Conservation (phyloP, 495 filamentous ascomycete genomes). For the Xylaria curta region DNA sequence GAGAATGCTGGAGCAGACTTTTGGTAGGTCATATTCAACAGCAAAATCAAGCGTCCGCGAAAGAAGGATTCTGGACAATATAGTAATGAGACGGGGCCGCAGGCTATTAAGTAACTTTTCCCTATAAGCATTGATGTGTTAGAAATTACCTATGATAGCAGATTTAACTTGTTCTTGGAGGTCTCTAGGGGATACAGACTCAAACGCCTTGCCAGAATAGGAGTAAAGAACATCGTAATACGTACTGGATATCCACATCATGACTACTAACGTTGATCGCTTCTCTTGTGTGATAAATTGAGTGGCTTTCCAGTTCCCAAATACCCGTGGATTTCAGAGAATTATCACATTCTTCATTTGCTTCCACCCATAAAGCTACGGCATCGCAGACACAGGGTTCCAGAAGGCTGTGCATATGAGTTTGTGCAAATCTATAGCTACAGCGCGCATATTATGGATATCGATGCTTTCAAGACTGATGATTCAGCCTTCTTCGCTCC, state of each 20-base stretch:
- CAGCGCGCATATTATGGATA: not conserved
- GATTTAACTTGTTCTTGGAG: not conserved
- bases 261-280: not conserved
- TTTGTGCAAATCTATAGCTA: not conserved
- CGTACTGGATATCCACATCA: not conserved
- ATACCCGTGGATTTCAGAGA: not conserved
- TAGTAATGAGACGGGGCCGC: not conserved
- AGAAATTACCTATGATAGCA: not conserved
- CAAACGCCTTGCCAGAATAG: not conserved
- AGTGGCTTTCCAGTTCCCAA: not conserved
- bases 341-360: not conserved
- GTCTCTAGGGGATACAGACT: not conserved
- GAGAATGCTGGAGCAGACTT: not conserved
- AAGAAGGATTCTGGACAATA: not conserved
- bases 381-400: not conserved
- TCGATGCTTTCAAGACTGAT: not conserved
- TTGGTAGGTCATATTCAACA: not conserved
- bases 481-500: not conserved
- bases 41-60: not conserved
- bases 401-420: not conserved
- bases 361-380: not conserved
- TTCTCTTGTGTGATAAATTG: not conserved
- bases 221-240: not conserved
- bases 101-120: not conserved
- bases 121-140: not conserved